Conservation (phyloP, 306 rosid genomes). For the Begonia masoniana region DNA sequence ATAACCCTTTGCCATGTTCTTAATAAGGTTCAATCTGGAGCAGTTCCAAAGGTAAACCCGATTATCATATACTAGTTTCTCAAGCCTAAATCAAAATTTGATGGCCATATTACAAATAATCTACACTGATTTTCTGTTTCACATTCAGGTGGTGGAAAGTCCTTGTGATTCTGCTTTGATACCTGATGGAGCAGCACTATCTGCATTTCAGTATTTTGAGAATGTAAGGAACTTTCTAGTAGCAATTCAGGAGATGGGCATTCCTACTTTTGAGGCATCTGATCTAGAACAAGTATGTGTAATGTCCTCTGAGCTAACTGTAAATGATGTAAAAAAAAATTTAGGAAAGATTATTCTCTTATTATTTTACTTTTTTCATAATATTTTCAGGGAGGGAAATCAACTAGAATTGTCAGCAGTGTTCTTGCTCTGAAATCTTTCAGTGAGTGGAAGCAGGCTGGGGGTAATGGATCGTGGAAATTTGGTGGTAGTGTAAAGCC, state of each 20-base stretch:
- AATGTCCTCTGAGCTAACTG: no score
- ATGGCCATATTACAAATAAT: not conserved
- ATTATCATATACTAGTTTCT: not conserved
- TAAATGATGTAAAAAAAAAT: not conserved
- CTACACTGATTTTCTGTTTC: not conserved
- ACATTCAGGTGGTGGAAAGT: conserved; percentile 78
- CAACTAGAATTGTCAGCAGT: conserved; percentile 65
- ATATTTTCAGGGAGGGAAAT: conserved; percentile 63
- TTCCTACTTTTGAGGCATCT: conserved; percentile 88
- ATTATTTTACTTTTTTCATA: no score
- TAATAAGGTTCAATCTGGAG: conserved; percentile 76
- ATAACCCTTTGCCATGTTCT: conserved; percentile 79
- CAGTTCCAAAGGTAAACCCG: conserved; percentile 61
- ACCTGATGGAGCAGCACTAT: conserved; percentile 84
- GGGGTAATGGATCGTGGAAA: conserved; percentile 75
- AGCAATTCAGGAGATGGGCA: conserved; percentile 67
- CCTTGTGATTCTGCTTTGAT: conserved; percentile 65
- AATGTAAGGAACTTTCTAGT: conserved; percentile 84
- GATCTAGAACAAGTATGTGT: conserved; percentile 89
- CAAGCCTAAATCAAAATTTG: not conserved
- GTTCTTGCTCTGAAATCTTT: conserved; percentile 84
- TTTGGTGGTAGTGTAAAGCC: conserved; percentile 78
- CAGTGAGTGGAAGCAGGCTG: conserved; percentile 76
- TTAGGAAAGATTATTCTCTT: not conserved
- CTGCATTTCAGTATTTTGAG: conserved; percentile 95